Percentiles rank a stretch among this genome's conserved stretches.
phyloP scores from a whole-genome alignment of 148 eudicot species.

The Fagopyrum tataricum region DNA sequence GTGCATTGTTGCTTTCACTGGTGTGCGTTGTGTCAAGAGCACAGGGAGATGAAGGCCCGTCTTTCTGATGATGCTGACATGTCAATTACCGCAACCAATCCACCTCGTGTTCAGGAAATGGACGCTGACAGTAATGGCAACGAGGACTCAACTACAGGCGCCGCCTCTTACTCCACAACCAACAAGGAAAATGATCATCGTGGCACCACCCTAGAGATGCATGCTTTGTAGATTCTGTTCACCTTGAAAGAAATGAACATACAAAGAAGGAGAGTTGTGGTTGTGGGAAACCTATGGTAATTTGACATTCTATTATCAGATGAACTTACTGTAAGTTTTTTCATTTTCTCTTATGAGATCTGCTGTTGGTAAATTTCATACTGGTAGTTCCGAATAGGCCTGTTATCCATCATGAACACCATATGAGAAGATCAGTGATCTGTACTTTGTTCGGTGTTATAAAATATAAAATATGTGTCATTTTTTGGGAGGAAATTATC shows the following conservation, averaged over 20 bases:
- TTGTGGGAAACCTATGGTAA: neutral
- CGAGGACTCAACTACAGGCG: slow-evolving; percentile 34
- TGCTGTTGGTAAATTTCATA: slow-evolving; percentile 1
- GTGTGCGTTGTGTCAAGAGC: slow-evolving; percentile 99
- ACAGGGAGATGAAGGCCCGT: slow-evolving; percentile 88
- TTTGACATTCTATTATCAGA: slow-evolving; percentile 1
- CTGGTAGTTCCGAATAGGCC: neutral
- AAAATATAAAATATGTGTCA: neutral
- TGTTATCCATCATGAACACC: neutral
- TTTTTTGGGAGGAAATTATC: neutral
- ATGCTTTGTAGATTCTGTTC: slow-evolving; percentile 41
- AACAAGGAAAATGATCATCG: slow-evolving; percentile 26
- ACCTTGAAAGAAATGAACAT: neutral
- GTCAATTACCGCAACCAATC: slow-evolving; percentile 66
- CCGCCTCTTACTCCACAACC: slow-evolving; percentile 37
- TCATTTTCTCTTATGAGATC: neutral
- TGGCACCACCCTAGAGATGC: slow-evolving; percentile 64
- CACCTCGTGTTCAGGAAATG: slow-evolving; percentile 86
- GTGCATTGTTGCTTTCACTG: slow-evolving; percentile 97
- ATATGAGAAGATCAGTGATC: neutral
- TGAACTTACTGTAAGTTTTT: neutral
- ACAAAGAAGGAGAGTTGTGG: neutral
- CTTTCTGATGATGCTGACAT: slow-evolving; percentile 47
- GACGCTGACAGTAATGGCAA: slow-evolving; percentile 29
- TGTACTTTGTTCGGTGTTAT: neutral